Percentiles rank a stretch among this genome's conserved stretches.
Conservation (phyloP, 192 early-diverging fungal species). For the Coemansia erecta region DNA sequence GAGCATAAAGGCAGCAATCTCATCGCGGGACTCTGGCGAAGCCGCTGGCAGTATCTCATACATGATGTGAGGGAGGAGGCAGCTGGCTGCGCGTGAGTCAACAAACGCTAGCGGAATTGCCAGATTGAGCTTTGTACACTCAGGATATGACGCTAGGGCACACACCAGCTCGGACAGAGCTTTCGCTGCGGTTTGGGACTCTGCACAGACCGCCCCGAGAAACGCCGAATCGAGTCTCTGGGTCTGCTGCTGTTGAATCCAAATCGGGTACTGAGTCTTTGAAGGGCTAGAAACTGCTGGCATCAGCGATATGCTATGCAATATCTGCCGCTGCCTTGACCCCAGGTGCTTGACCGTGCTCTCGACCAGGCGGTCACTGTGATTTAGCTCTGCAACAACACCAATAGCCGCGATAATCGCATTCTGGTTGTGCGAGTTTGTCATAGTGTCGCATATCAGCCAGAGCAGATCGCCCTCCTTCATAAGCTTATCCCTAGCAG, state of each 20-base stretch:
- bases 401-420: constrained; percentile 25
- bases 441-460: constrained; percentile 26
- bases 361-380: neutral
- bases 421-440: constrained; percentile 13
- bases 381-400: constrained; percentile 14
- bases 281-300: constrained; percentile 11
- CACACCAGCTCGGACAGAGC: constrained; percentile 35
- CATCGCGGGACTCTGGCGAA: constrained; percentile 7
- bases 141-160: constrained; percentile 21
- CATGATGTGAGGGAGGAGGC: constrained; percentile 34
- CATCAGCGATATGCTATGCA: constrained; percentile 23
- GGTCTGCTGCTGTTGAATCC: constrained; percentile 6
- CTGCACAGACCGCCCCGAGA: constrained; percentile 22
- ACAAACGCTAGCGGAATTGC: constrained; percentile 28
- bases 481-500: constrained; percentile 4
- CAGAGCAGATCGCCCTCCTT: constrained; percentile 23
- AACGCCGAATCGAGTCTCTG: constrained; percentile 23
- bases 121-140: constrained; percentile 15
- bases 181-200: constrained; percentile 3
- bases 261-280: neutral
- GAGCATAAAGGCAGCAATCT: constrained; percentile 35
- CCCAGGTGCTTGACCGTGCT: constrained; percentile 13
- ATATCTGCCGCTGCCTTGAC: constrained; percentile 16
- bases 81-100: constrained; percentile 28
- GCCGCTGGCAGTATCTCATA: constrained; percentile 22